Conservation (phyloP, 2,329 filamentous ascomycete species). For the Colletotrichum graminicola region DNA sequence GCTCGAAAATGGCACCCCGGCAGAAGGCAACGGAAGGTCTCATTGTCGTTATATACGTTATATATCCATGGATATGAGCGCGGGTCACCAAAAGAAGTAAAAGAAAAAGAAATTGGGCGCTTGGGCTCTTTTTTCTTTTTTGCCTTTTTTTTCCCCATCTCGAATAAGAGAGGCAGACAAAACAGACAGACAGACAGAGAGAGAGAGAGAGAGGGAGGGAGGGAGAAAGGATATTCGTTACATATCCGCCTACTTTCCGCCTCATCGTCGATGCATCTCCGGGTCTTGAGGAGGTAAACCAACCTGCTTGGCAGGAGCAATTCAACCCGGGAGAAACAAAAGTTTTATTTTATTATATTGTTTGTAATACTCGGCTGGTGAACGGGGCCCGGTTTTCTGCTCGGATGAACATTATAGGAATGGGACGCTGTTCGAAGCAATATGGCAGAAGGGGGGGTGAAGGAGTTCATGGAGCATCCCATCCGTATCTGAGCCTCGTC, state of each 20-base stretch:
- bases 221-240: background rate
- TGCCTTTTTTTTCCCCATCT: too few relatives aligned
- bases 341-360: background rate
- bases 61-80: constrained; percentile 7
- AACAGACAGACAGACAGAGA: background rate
- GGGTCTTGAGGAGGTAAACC: background rate
- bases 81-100: background rate
- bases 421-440: background rate
- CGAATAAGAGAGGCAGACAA: background rate
- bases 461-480: too few relatives aligned
- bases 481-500: background rate
- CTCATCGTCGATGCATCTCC: background rate
- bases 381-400: background rate
- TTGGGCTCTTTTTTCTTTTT: background rate
- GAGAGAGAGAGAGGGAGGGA: background rate
- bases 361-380: background rate
- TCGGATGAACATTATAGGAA: background rate
- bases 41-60: background rate
- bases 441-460: too few relatives aligned
- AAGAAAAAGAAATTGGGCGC: background rate
- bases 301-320: background rate
- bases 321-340: background rate
- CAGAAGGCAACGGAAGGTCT: background rate
- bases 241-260: background rate
- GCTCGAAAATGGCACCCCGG: background rate